These are phyloP conservation scores for Paramecium octaurelia DNA, from an alignment of 73 alveolate genomes.

Conservation along the genomic window DNA sequence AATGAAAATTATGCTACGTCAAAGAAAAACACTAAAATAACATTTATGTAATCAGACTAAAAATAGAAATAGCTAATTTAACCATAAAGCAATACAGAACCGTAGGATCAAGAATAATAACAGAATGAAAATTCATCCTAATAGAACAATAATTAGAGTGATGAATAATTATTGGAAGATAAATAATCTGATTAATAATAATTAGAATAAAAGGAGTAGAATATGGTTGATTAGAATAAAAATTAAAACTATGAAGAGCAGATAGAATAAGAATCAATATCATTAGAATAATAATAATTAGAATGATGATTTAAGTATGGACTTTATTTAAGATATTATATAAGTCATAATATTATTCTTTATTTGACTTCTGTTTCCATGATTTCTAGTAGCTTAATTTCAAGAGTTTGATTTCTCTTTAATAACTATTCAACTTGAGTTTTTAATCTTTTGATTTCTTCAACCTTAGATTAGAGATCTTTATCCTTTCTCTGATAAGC, in stretches of 20 bases:
- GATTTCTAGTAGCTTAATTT: not conserved
- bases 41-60: not conserved
- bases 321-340: not conserved
- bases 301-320: not conserved
- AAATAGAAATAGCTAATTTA: not conserved
- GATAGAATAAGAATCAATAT: not conserved
- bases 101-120: not conserved
- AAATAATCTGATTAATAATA: not conserved
- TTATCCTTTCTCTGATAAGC: constrained; percentile 1
- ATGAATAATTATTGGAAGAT: not conserved
- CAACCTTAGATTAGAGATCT: not conserved
- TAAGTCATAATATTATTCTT: not conserved
- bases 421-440: not conserved
- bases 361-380: not conserved
- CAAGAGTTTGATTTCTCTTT: not conserved
- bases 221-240: not conserved
- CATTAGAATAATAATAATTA: not conserved
- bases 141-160: too few relatives aligned
- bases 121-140: not conserved
- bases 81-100: not conserved
- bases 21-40: not conserved
- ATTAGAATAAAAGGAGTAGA: not conserved
- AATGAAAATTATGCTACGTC: not conserved
- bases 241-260: not conserved
- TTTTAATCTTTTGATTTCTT: not conserved